Conservation (phyloP, 192 early-diverging fungal genomes). For the Linnemannia elongata region DNA sequence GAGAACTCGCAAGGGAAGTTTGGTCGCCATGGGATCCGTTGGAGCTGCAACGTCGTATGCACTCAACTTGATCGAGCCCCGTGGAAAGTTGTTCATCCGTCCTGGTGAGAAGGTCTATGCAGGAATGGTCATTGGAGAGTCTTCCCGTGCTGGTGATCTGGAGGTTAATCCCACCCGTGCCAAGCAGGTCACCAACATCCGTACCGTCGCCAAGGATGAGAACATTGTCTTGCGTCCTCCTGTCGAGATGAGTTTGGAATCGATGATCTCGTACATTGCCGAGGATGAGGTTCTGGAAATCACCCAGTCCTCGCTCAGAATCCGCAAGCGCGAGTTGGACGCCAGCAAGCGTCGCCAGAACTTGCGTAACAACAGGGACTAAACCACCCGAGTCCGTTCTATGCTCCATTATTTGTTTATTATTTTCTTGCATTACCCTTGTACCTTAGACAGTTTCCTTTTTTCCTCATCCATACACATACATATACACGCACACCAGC, state of each 20-base stretch:
- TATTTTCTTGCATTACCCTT: constrained; percentile 19
- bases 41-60: constrained; percentile 83
- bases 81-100: constrained; percentile 83
- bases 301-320: constrained; percentile 79
- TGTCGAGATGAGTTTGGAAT: constrained; percentile 76
- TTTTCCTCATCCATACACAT: constrained; percentile 4
- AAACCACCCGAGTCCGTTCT: neutral
- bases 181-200: constrained; percentile 87
- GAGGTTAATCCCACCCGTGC: constrained; percentile 89
- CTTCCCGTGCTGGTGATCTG: constrained; percentile 80
- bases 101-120: constrained; percentile 83
- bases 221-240: constrained; percentile 78
- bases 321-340: constrained; percentile 83
- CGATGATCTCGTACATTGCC: constrained; percentile 81
- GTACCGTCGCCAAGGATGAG: constrained; percentile 85
- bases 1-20: constrained; percentile 80
- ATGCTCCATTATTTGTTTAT: neutral
- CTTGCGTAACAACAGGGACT: constrained; percentile 31
- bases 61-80: constrained; percentile 79
- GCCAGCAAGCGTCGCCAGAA: constrained; percentile 67
- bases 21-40: constrained; percentile 74
- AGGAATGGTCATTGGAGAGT: constrained; percentile 92
- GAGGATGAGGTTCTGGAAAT: constrained; percentile 91
- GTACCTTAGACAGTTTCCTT: neutral
- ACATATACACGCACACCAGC: neutral